phyloP scores from a whole-genome alignment of 495 filamentous ascomycete species.

The Penicillium crystallinum region DNA sequence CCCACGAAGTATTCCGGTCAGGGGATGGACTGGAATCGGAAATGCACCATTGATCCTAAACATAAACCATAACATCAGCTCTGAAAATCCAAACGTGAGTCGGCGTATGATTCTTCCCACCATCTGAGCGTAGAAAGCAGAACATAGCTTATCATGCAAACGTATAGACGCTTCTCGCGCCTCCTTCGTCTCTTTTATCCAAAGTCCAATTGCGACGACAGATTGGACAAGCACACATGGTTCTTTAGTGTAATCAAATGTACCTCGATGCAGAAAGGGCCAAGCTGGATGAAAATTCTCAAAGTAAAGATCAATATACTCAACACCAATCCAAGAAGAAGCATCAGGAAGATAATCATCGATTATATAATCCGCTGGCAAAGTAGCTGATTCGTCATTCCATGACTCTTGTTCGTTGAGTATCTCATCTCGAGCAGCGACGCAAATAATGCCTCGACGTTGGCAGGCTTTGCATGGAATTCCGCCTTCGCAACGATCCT shows the following conservation, averaged over 20 bases:
- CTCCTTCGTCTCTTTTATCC: constrained; percentile 8
- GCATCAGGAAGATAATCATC: not conserved
- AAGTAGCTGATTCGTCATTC: not conserved
- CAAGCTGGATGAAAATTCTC: constrained; percentile 11
- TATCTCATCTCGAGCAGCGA: not conserved
- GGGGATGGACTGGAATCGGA: not conserved
- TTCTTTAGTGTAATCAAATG: constrained; percentile 13
- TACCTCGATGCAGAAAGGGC: constrained; percentile 19
- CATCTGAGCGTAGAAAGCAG: constrained; percentile 16
- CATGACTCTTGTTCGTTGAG: not conserved
- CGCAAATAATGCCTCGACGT: constrained; percentile 5
- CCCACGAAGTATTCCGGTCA: constrained; percentile 5
- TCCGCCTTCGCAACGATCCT: constrained; percentile 15
- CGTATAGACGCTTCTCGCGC: constrained; percentile 8
- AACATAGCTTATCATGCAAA: constrained; percentile 11
- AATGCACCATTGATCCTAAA: constrained; percentile 9
- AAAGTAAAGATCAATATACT: constrained; percentile 17
- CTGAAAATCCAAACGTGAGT: not conserved
- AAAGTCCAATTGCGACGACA: constrained; percentile 17
- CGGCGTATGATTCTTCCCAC: constrained; percentile 2
- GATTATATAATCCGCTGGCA: not conserved
- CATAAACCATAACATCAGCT: not conserved
- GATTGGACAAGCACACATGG: constrained; percentile 19
- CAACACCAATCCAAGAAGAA: constrained; percentile 1
- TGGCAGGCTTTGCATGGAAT: constrained; percentile 15